A percentile compares a stretch with the other conserved stretches of the same genome.
Evolutionary conservation across 2,329 filamentous ascomycete species (phyloP).

Genomic region (Colletotrichum liriopes): DNA sequence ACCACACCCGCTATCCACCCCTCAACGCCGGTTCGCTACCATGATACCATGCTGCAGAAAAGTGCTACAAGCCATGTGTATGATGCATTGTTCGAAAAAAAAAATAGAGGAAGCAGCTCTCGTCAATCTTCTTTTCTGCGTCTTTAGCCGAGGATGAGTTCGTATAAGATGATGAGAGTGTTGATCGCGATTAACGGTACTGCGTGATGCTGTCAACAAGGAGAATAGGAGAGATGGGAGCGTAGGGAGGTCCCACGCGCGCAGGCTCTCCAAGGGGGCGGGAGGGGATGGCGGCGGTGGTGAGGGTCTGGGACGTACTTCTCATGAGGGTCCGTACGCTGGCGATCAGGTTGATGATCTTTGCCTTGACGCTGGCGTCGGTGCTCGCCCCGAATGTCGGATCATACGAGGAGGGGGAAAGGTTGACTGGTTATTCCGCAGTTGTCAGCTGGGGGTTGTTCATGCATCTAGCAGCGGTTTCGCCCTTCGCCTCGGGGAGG

Average conservation of each 20-base stretch:
- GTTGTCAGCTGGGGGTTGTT: background rate
- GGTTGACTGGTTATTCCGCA: constrained; percentile 72
- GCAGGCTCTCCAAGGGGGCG: background rate
- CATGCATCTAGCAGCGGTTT: background rate
- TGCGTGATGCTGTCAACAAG: constrained; percentile 53
- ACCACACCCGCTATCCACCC: constrained; percentile 10
- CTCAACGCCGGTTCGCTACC: constrained; percentile 41
- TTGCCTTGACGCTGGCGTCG: constrained; percentile 86
- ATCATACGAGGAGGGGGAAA: constrained; percentile 79
- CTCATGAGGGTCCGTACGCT: constrained; percentile 94
- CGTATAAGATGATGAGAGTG: constrained; percentile 86
- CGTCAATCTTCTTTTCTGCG: background rate
- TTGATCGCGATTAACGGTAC: constrained; percentile 91
- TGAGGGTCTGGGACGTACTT: constrained; percentile 66
- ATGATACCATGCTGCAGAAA: constrained; percentile 34
- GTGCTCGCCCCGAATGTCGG: constrained; percentile 83
- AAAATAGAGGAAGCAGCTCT: background rate
- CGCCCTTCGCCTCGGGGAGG: background rate
- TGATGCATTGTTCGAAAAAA: constrained; percentile 2
- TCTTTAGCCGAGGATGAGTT: constrained; percentile 78
- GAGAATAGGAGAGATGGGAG: background rate
- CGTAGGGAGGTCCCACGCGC: background rate
- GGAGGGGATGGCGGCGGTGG: background rate
- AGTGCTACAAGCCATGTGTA: constrained; percentile 7
- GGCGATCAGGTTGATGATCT: constrained; percentile 90